These are phyloP conservation scores for Colletotrichum sojae DNA, from an alignment of 2,329 filamentous ascomycete species.

Conservation along the genomic window DNA sequence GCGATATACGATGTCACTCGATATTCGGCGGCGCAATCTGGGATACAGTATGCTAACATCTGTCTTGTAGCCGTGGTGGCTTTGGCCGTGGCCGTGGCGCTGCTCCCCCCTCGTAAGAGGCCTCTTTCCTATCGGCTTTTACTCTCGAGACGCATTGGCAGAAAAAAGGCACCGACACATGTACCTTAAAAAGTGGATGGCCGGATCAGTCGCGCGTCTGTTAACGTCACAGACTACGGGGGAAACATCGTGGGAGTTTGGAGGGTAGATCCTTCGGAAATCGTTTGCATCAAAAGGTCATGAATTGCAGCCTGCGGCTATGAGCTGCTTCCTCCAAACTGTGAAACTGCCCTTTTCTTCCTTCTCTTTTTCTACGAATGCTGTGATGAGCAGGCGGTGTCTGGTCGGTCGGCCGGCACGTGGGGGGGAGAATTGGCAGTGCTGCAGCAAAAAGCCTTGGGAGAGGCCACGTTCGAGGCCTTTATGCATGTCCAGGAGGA, in stretches of 20 bases:
- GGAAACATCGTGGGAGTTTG: slow-evolving; percentile 60
- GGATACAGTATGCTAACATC: slow-evolving; percentile 51
- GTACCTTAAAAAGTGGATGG: slow-evolving; percentile 63
- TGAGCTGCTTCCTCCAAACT: slow-evolving; percentile 40
- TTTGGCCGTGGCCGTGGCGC: slow-evolving; percentile 88
- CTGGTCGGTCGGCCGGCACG: slow-evolving; percentile 30
- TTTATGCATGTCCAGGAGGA: slow-evolving; percentile 27
- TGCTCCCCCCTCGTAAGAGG: slow-evolving; percentile 74
- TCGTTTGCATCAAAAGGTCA: slow-evolving; percentile 60
- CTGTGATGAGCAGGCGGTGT: slow-evolving; percentile 38
- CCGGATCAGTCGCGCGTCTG: slow-evolving; percentile 57
- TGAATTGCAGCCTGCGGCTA: slow-evolving; percentile 41
- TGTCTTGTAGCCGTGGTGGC: slow-evolving; percentile 78
- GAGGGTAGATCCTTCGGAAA: slow-evolving; percentile 63
- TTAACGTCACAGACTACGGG: slow-evolving; percentile 58
- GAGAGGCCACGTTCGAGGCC: slow-evolving; percentile 26
- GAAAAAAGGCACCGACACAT: slow-evolving; percentile 58
- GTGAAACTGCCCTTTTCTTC: slow-evolving; percentile 31
- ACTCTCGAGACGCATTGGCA: slow-evolving; percentile 60
- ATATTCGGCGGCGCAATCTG: neutral
- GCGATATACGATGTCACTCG: slow-evolving; percentile 6
- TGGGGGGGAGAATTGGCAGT: slow-evolving; percentile 7
- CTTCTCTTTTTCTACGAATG: slow-evolving; percentile 16
- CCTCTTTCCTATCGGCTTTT: slow-evolving; percentile 57
- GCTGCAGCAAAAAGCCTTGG: slow-evolving; percentile 18